Evolutionary conservation across 1,284 basidiomycete genomes (phyloP).

Genomic region (Malassezia vespertilionis): DNA sequence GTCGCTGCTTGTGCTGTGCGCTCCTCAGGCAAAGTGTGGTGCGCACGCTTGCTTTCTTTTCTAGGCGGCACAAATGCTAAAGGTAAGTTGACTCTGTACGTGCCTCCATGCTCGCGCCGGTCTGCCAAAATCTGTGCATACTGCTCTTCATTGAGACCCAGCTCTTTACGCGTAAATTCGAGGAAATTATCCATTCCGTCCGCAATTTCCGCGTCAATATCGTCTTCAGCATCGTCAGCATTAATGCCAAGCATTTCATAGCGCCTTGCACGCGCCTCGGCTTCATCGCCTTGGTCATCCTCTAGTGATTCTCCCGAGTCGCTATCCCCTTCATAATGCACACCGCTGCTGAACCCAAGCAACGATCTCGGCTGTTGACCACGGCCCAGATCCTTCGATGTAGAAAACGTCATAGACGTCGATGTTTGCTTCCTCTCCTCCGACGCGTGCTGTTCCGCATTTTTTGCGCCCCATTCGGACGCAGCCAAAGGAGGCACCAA

Average conservation of each 20-base stretch:
- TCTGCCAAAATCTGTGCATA: constrained; percentile 12
- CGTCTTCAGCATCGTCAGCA: neutral
- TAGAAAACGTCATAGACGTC: neutral
- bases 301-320: constrained; percentile 6
- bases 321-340: constrained; percentile 12
- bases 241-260: no score
- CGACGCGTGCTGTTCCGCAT: neutral
- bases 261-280: constrained; percentile 15
- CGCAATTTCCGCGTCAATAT: neutral
- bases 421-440: neutral
- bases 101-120: constrained; percentile 10
- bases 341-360: neutral
- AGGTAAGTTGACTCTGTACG: neutral
- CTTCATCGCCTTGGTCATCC: constrained; percentile 8
- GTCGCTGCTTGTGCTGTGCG: neutral
- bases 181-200: constrained; percentile 14
- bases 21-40: neutral
- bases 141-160: constrained; percentile 10
- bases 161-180: constrained; percentile 12
- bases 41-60: neutral
- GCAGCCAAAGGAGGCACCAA: constrained; percentile 4
- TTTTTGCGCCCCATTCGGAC: constrained; percentile 13
- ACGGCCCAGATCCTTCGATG: neutral
- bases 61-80: constrained; percentile 4
- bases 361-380: neutral